A percentile compares a stretch with the other conserved stretches of the same genome.
Evolutionary conservation across 352 stramenopile genomes (phyloP).

Genomic region (Pythium brassicae): DNA sequence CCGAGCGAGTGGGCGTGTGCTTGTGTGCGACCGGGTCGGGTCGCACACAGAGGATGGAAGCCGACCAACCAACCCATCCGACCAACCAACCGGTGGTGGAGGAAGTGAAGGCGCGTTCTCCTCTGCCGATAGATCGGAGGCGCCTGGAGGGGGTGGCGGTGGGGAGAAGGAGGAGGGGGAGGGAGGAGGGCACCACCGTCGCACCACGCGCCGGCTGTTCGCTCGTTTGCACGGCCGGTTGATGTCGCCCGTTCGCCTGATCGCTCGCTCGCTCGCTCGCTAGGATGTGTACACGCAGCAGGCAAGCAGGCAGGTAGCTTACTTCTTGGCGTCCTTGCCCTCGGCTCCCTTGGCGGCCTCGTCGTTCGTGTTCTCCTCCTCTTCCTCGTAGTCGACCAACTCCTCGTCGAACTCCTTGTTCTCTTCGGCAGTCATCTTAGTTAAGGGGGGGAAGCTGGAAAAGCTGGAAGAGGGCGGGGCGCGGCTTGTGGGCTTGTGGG

Average conservation of each 20-base stretch:
- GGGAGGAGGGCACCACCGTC: slow-evolving; percentile 3
- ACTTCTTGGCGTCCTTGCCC: slow-evolving; percentile 89
- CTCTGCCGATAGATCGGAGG: background rate
- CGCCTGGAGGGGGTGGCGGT: slow-evolving; percentile 5
- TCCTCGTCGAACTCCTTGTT: slow-evolving; percentile 90
- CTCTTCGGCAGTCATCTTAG: slow-evolving; percentile 70
- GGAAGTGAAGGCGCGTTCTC: background rate
- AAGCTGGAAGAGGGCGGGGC: slow-evolving; percentile 4
- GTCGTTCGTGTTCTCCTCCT: slow-evolving; percentile 75
- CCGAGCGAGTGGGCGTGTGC: background rate
- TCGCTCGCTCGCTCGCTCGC: background rate
- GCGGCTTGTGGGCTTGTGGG: slow-evolving; percentile 1
- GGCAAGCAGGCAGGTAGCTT: slow-evolving; percentile 33
- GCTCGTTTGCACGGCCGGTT: too few relatives aligned
- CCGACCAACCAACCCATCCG: background rate
- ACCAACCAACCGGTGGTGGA: background rate
- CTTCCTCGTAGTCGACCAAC: slow-evolving; percentile 87
- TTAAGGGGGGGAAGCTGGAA: slow-evolving; percentile 8
- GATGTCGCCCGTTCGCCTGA: background rate
- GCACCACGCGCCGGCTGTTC: slow-evolving; percentile 3
- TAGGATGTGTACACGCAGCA: slow-evolving; percentile 5
- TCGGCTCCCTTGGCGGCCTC: slow-evolving; percentile 70
- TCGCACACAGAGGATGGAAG: background rate
- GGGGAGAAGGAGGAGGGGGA: slow-evolving; percentile 3
- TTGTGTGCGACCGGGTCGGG: background rate